Evolutionary conservation across 306 rosid species (phyloP).

Genomic region (Crotalaria pallida): DNA sequence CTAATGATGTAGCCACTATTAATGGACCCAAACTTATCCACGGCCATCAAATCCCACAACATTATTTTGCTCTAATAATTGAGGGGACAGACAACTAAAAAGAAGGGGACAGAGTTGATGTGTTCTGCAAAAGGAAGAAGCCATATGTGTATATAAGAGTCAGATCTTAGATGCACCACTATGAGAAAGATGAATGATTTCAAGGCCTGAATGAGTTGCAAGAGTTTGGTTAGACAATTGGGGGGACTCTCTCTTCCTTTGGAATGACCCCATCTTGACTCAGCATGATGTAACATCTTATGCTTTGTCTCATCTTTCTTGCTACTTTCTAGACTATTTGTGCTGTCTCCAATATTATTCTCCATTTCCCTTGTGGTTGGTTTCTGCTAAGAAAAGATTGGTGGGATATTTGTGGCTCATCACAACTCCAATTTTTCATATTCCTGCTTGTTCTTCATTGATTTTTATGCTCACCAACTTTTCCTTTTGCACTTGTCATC

Average conservation of each 20-base stretch:
- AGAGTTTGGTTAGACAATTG: constrained; percentile 1
- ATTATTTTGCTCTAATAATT: neutral
- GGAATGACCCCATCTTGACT: constrained; percentile 33
- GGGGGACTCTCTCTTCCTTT: neutral
- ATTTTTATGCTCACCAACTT: constrained; percentile 8
- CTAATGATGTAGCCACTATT: too few species aligned
- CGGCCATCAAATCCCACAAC: neutral
- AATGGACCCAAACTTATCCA: too few species aligned
- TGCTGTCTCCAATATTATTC: neutral
- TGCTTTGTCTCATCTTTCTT: constrained; percentile 19
- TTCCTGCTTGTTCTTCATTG: neutral
- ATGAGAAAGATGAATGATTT: neutral
- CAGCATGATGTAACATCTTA: constrained; percentile 40
- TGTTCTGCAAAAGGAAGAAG: neutral
- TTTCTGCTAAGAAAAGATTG: constrained; percentile 17
- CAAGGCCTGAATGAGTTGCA: neutral
- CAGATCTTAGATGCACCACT: constrained; percentile 13
- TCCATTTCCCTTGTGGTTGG: neutral
- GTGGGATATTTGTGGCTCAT: constrained; percentile 21
- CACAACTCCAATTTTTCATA: constrained; percentile 6
- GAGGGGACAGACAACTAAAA: neutral
- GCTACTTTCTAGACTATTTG: constrained; percentile 15
- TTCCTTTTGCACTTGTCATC: neutral
- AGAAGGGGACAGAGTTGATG: neutral
- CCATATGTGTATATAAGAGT: neutral